Conservation (phyloP, 352 stramenopile genomes). For the Globisporangium nagaii region DNA sequence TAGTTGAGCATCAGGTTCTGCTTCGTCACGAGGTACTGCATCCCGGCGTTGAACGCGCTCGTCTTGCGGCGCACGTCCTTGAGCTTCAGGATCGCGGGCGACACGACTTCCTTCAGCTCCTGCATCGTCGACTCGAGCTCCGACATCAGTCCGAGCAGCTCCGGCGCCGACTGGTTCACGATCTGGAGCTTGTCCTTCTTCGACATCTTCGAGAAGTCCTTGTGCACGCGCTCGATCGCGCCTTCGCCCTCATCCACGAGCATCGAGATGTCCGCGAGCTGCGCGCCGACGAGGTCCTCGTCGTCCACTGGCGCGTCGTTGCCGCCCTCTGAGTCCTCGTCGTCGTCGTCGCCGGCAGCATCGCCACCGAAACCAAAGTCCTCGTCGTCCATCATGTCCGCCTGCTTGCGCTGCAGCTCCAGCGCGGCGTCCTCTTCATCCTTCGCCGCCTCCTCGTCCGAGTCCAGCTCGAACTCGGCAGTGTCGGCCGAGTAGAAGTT, state of each 20-base stretch:
- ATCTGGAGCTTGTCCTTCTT: constrained; percentile 87
- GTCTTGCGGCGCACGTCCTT: constrained; percentile 54
- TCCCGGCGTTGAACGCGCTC: constrained; percentile 45
- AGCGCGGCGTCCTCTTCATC: constrained; percentile 82
- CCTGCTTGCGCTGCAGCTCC: constrained; percentile 81
- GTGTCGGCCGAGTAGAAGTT: constrained; percentile 85
- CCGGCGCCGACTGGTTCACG: constrained; percentile 74
- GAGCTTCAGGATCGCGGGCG: constrained; percentile 68
- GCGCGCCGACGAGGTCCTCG: constrained; percentile 59
- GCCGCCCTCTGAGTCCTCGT: constrained; percentile 27
- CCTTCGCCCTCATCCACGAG: constrained; percentile 43
- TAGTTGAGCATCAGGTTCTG: constrained; percentile 86
- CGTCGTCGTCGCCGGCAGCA: constrained; percentile 31
- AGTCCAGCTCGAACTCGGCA: constrained; percentile 75
- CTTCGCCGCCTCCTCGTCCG: constrained; percentile 70
- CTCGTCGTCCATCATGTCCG: constrained; percentile 81
- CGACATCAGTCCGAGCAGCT: constrained; percentile 62
- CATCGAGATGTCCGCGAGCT: constrained; percentile 72
- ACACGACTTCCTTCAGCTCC: constrained; percentile 59
- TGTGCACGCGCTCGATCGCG: constrained; percentile 67
- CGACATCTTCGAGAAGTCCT: constrained; percentile 81
- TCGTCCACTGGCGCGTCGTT: constrained; percentile 34
- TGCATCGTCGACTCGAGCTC: constrained; percentile 68
- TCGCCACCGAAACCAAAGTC: constrained; percentile 66
- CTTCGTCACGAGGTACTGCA: constrained; percentile 74